Percentiles rank a stretch among this genome's conserved stretches.
Evolutionary conservation across 345 rosid species (phyloP).

Genomic region (Anastatica hierochuntica): DNA sequence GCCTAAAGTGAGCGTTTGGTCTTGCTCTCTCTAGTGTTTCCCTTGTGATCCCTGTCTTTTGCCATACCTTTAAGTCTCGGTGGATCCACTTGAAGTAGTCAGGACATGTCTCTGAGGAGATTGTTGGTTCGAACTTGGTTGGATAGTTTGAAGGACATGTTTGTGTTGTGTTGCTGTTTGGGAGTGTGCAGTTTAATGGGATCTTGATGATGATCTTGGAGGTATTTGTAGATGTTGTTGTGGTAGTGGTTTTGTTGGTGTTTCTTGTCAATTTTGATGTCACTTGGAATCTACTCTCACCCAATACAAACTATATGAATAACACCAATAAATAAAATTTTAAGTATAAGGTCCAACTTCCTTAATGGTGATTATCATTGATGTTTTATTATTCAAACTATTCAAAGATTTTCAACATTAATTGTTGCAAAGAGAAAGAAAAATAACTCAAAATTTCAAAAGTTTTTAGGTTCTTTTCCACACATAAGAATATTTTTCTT

Average conservation of each 20-base stretch:
- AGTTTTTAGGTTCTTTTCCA: too few species aligned
- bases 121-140: not conserved
- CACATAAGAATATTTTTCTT: too few species aligned
- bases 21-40: slow-evolving; percentile 37
- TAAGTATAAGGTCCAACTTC: too few species aligned
- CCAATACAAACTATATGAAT: slow-evolving; percentile 20
- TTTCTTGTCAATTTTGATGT: slow-evolving; percentile 5
- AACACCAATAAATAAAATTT: not conserved
- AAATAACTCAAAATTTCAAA: too few species aligned
- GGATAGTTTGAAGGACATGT: slow-evolving; percentile 29
- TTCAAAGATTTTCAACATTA: not conserved
- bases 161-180: not conserved
- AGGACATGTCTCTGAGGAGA: slow-evolving; percentile 33
- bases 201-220: slow-evolving; percentile 1
- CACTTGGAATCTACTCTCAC: slow-evolving; percentile 13
- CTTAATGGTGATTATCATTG: too few species aligned
- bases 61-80: slow-evolving; percentile 47
- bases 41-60: slow-evolving; percentile 39
- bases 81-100: slow-evolving; percentile 67
- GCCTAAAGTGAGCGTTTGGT: slow-evolving; percentile 36
- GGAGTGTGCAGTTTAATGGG: slow-evolving; percentile 30
- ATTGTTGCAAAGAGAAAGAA: too few species aligned
- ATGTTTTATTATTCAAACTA: too few species aligned
- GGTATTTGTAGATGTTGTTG: not conserved
- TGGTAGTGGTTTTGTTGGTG: not conserved